phyloP scores from a whole-genome alignment of 331 rosid species.

The Acacia concinna region DNA sequence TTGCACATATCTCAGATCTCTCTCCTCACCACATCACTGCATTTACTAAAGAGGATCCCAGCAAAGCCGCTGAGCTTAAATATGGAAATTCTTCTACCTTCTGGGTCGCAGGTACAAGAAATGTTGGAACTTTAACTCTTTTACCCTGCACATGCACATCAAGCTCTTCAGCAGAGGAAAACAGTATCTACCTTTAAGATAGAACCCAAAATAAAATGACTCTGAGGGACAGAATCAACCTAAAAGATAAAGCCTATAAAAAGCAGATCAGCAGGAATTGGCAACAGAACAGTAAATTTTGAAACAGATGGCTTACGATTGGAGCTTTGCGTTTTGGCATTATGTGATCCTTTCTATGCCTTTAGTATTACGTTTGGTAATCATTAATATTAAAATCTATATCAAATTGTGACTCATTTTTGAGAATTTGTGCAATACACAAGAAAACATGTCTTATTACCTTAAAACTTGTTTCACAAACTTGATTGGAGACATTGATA shows the following conservation, averaged over 20 bases:
- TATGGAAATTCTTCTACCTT: conserved; percentile 51
- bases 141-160: conserved; percentile 66
- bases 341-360: not conserved
- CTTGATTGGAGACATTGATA: conserved; percentile 1
- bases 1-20: not conserved
- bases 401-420: not conserved
- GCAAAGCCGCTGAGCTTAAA: not conserved
- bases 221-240: not conserved
- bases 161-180: conserved; percentile 17
- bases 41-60: not conserved
- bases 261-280: not conserved
- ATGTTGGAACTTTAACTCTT: conserved; percentile 93
- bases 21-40: not conserved
- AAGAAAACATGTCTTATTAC: not conserved
- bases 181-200: conserved; percentile 4
- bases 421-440: not conserved
- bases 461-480: not conserved
- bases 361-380: not conserved
- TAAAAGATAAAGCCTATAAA: not conserved
- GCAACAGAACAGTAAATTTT: not conserved
- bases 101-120: conserved; percentile 97
- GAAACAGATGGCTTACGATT: not conserved
- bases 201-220: not conserved
- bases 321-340: not conserved
- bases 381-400: not conserved